These are phyloP conservation scores for Aspergillus niger DNA, from an alignment of 2,329 filamentous ascomycete species.

Conservation along the genomic window DNA sequence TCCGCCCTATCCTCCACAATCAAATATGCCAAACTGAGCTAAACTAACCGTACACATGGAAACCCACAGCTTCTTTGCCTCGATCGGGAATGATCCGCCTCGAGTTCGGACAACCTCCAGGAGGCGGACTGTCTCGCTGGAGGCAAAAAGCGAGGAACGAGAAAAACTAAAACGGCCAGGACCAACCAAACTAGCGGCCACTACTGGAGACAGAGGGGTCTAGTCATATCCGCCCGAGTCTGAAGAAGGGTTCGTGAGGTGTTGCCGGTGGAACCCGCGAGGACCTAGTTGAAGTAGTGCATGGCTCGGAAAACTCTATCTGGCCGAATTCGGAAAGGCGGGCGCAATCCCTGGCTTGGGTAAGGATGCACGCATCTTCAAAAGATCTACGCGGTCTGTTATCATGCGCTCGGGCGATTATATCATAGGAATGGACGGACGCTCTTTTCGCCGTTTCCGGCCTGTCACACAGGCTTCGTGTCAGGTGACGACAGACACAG, in stretches of 20 bases:
- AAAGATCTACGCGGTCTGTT: background rate
- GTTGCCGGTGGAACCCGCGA: conserved; percentile 10
- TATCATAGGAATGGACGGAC: conserved; percentile 1
- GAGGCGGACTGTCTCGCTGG: background rate
- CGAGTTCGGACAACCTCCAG: conserved; percentile 7
- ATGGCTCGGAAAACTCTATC: conserved; percentile 23
- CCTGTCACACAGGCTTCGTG: background rate
- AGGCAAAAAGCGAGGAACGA: background rate
- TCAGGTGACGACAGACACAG: too few species aligned
- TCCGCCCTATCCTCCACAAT: background rate
- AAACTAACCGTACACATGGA: background rate
- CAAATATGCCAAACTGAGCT: background rate
- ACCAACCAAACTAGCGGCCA: conserved; percentile 8
- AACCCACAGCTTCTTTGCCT: background rate
- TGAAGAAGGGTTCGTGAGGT: conserved; percentile 15
- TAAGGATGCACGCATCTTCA: background rate
- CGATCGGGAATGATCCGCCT: conserved; percentile 6
- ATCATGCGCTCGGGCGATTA: conserved; percentile 3
- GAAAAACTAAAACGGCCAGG: background rate
- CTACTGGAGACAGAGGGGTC: conserved; percentile 3
- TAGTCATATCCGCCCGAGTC: background rate
- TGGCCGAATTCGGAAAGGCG: conserved; percentile 20
- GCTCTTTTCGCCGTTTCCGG: background rate
- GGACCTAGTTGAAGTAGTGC: conserved; percentile 11
- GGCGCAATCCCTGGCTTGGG: conserved; percentile 14